phyloP scores from a whole-genome alignment of 2,329 filamentous ascomycete genomes.

The Neofusicoccum parvum region DNA sequence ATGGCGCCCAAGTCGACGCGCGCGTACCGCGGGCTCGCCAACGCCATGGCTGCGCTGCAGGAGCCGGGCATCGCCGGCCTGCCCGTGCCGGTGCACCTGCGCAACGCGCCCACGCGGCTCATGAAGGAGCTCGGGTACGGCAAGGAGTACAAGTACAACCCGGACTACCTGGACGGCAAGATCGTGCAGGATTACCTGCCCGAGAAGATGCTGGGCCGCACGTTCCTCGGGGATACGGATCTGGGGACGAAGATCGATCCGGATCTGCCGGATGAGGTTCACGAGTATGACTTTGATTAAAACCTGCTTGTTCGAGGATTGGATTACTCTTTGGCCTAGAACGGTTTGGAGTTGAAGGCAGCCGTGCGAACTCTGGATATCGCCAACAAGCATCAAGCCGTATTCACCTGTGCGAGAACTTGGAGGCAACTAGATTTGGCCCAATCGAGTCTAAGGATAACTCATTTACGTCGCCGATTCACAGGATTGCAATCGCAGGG shows the following conservation, averaged over 20 bases:
- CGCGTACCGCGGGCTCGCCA: slow-evolving; percentile 79
- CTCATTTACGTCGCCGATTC: too few species aligned
- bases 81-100: slow-evolving; percentile 81
- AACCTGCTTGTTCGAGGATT: background rate
- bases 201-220: slow-evolving; percentile 67
- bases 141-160: slow-evolving; percentile 94
- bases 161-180: slow-evolving; percentile 78
- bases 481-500: too few species aligned
- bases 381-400: background rate
- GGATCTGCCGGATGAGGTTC: slow-evolving; percentile 51
- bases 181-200: slow-evolving; percentile 93
- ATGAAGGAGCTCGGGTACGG: slow-evolving; percentile 95
- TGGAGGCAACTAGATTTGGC: too few species aligned
- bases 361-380: too few species aligned
- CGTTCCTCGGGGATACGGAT: slow-evolving; percentile 78
- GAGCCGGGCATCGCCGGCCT: slow-evolving; percentile 82
- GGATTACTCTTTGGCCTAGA: background rate
- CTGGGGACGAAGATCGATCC: slow-evolving; percentile 78
- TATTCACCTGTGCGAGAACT: too few species aligned
- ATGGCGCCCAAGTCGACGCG: slow-evolving; percentile 84
- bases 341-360: background rate
- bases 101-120: slow-evolving; percentile 87
- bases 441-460: too few species aligned
- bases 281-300: slow-evolving; percentile 21
- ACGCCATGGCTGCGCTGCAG: slow-evolving; percentile 71